A percentile compares a stretch with the other conserved stretches of the same genome.
Conservation (phyloP, 2,329 filamentous ascomycete species). For the Phyllachora maydis region DNA sequence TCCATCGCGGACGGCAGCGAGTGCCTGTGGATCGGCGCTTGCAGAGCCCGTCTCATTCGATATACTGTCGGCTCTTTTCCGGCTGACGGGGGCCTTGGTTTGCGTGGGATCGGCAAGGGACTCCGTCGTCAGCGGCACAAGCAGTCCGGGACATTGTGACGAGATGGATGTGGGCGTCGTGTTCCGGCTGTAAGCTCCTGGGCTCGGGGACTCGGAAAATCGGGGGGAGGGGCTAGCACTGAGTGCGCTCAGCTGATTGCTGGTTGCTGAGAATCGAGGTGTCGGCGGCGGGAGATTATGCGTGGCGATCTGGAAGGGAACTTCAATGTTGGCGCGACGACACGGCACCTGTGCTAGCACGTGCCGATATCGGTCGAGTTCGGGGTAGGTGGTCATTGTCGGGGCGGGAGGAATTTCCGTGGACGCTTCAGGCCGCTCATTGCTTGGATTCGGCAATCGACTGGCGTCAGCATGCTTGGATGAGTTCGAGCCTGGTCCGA, state of each 20-base stretch:
- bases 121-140: conserved; percentile 18
- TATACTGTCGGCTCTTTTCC: conserved; percentile 33
- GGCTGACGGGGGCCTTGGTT: conserved; percentile 37
- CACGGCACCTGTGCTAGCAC: conserved; percentile 16
- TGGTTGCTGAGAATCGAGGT: conserved; percentile 42
- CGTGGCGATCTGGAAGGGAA: conserved; percentile 36
- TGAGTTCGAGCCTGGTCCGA: too few species aligned
- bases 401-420: too few species aligned
- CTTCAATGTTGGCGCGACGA: conserved; percentile 17
- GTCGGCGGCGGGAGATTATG: conserved; percentile 47
- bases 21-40: conserved; percentile 28
- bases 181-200: conserved; percentile 52
- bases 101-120: conserved; percentile 35
- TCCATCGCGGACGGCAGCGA: conserved; percentile 37
- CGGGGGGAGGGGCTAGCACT: conserved; percentile 56
- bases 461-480: too few species aligned
- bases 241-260: conserved; percentile 32
- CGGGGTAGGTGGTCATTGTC: conserved; percentile 31
- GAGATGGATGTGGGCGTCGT: conserved; percentile 63
- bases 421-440: too few species aligned
- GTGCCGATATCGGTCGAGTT: conserved; percentile 38
- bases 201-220: conserved; percentile 51
- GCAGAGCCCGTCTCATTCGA: conserved; percentile 25
- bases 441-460: too few species aligned
- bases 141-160: conserved; percentile 48